Conservation (phyloP, 2,329 filamentous ascomycete genomes). For the Zymoseptoria brevis region DNA sequence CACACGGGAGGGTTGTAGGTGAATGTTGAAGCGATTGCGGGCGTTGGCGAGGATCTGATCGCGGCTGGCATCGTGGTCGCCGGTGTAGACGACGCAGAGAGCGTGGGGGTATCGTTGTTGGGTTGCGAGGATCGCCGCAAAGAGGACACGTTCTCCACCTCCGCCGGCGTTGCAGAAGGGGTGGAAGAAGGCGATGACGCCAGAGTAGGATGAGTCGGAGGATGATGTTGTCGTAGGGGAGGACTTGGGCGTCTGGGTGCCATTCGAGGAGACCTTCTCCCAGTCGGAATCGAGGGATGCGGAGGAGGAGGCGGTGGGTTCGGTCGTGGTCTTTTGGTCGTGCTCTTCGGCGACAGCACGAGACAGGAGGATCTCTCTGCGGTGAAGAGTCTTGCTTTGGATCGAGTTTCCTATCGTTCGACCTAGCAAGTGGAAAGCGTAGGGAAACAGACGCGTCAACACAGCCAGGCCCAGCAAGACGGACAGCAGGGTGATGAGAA, state of each 20-base stretch:
- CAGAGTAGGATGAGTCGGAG: conserved; percentile 60
- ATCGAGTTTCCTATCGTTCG: conserved; percentile 22
- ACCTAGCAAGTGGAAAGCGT: conserved; percentile 18
- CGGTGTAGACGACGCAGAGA: conserved; percentile 88
- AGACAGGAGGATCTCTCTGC: conserved; percentile 25
- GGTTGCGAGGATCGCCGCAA: conserved; percentile 87
- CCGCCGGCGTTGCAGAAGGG: conserved; percentile 97
- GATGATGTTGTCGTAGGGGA: conserved; percentile 27
- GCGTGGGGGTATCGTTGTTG: conserved; percentile 83
- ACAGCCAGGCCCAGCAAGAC: conserved; percentile 18
- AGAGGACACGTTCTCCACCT: conserved; percentile 89
- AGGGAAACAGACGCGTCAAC: conserved; percentile 20
- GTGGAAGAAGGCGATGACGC: conserved; percentile 92
- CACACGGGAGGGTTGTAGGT: conserved; percentile 72
- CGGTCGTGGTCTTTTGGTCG: conserved; percentile 5
- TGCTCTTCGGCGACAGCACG: conserved; percentile 23
- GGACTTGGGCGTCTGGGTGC: conserved; percentile 40
- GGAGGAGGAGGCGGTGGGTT: conserved; percentile 15
- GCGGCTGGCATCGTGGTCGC: conserved; percentile 83
- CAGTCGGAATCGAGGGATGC: conserved; percentile 54
- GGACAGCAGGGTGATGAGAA: conserved; percentile 9
- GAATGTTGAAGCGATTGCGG: conserved; percentile 83
- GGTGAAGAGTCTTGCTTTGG: conserved; percentile 23
- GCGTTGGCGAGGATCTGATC: conserved; percentile 57
- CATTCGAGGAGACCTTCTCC: conserved; percentile 54